Conservation (phyloP, 163 green algal genomes). For the Trebouxiophyceae sp. region DNA sequence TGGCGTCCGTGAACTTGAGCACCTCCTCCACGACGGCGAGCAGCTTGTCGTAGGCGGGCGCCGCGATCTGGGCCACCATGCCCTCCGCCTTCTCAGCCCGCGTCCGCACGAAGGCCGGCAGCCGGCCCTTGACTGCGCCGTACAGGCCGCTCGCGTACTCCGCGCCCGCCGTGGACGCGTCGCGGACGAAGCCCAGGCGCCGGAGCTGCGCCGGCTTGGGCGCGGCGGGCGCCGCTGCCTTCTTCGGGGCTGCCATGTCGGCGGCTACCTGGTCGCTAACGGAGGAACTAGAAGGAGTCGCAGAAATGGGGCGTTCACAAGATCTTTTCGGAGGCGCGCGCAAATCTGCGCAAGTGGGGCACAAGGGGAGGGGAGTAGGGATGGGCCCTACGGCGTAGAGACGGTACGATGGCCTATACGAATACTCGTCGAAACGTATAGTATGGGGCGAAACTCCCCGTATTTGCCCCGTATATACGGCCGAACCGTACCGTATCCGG, state of each 20-base stretch:
- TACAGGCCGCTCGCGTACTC: not conserved
- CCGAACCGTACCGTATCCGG: too few relatives aligned
- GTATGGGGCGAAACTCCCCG: too few relatives aligned
- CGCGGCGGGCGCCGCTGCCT: not conserved
- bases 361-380: too few relatives aligned
- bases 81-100: not conserved
- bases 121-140: not conserved
- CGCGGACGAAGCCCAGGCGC: conserved; percentile 3
- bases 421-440: too few relatives aligned
- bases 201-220: not conserved
- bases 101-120: not conserved
- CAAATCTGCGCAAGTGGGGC: too few relatives aligned
- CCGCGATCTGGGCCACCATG: not conserved
- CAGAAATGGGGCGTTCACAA: too few relatives aligned
- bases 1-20: conserved; percentile 1
- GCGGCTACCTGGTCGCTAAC: not conserved
- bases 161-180: not conserved
- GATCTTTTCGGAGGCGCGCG: too few relatives aligned
- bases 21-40: not conserved
- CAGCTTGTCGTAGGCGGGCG: not conserved
- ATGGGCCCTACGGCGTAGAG: too few relatives aligned
- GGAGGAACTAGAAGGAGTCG: not conserved
- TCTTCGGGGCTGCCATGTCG: not conserved
- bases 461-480: too few relatives aligned
- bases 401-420: too few relatives aligned